A percentile compares a stretch with the other conserved stretches of the same genome.
Evolutionary conservation across 1,284 basidiomycete genomes (phyloP).

Genomic region (Ganoderma lingzhi): DNA sequence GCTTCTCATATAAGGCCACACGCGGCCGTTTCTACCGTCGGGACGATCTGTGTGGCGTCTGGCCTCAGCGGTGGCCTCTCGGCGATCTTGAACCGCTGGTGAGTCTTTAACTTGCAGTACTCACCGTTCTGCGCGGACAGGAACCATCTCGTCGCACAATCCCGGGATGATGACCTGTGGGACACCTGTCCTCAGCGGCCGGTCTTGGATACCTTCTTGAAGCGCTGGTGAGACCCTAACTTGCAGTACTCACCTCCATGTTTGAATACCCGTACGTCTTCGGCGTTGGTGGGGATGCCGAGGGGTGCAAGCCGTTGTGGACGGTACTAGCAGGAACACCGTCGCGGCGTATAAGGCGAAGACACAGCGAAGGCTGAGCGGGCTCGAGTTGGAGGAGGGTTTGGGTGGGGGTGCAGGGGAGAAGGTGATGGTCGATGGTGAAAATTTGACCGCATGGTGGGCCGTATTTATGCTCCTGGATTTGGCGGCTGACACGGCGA

Average conservation of each 20-base stretch:
- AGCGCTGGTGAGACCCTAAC: slow-evolving; percentile 2
- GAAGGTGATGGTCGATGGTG: not conserved
- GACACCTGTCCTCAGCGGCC: not conserved
- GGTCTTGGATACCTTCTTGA: not conserved
- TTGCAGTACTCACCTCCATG: slow-evolving; percentile 3
- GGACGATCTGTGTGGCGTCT: too few relatives aligned
- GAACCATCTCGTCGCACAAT: not conserved
- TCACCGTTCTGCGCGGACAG: not conserved
- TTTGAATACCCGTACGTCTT: not conserved
- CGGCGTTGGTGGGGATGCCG: not conserved
- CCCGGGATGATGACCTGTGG: not conserved
- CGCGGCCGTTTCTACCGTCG: too few relatives aligned
- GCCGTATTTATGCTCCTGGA: not conserved
- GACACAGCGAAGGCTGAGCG: not conserved
- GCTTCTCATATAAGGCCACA: too few relatives aligned
- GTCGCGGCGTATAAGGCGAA: not conserved
- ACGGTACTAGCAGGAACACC: not conserved
- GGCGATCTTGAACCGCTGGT: not conserved
- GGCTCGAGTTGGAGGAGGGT: not conserved
- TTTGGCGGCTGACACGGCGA: not conserved
- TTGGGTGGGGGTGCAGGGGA: not conserved
- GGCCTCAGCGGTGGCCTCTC: not conserved
- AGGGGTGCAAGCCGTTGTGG: too few relatives aligned
- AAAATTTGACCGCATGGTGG: not conserved
- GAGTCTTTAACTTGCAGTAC: slow-evolving; percentile 1